Evolutionary conservation across 768 basidiomycete species (phyloP).

Genomic region (Leccinum arenicola): DNA sequence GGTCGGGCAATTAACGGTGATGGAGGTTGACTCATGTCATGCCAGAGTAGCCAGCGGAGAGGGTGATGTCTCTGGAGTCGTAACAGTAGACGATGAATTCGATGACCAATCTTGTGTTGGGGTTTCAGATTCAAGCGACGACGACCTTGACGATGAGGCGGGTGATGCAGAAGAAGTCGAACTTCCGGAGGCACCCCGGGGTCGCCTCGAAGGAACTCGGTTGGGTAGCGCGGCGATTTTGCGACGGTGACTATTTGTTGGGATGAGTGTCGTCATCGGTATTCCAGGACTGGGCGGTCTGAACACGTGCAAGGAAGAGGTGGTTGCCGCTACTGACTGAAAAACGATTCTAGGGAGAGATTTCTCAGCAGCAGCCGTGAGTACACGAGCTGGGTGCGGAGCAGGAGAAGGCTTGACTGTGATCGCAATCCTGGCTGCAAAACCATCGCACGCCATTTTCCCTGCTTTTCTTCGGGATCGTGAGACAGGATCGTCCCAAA

Average conservation of each 20-base stretch:
- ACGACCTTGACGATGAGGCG: not conserved
- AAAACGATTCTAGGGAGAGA: not conserved
- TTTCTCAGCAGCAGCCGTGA: not conserved
- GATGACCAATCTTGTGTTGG: not conserved
- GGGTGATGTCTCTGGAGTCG: not conserved
- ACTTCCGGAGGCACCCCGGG: not conserved
- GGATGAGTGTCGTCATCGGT: slow-evolving; percentile 15
- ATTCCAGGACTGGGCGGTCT: slow-evolving; percentile 16
- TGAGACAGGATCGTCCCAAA: slow-evolving; percentile 7
- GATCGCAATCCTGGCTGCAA: slow-evolving; percentile 10
- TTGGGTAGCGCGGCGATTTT: slow-evolving; percentile 27
- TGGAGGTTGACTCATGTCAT: not conserved
- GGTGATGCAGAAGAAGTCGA: not conserved
- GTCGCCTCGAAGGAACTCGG: slow-evolving; percentile 19
- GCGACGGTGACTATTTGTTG: not conserved
- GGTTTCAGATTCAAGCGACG: not conserved
- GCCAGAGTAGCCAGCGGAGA: not conserved
- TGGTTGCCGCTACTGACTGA: slow-evolving; percentile 4
- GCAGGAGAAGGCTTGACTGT: slow-evolving; percentile 15
- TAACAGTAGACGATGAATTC: not conserved
- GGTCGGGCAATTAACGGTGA: not conserved
- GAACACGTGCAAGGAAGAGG: slow-evolving; percentile 16
- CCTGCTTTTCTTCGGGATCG: slow-evolving; percentile 5
- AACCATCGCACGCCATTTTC: not conserved
- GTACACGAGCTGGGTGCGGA: slow-evolving; percentile 19